phyloP scores from a whole-genome alignment of 1,284 basidiomycete species.

The Ceratobasidium sp. region DNA sequence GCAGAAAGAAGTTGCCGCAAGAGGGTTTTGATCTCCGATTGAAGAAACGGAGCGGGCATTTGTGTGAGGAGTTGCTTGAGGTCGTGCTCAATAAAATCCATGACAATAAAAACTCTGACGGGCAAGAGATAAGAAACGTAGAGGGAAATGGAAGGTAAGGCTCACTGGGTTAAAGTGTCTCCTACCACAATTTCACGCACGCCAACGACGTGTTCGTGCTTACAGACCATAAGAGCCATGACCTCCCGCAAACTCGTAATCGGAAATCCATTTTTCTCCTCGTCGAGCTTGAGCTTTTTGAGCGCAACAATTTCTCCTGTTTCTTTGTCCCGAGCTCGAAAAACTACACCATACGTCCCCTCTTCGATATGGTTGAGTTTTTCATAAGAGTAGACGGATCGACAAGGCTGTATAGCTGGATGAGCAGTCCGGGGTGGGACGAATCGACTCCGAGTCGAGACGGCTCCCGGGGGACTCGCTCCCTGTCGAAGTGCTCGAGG shows the following conservation, averaged over 20 bases:
- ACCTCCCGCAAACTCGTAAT: constrained; percentile 97
- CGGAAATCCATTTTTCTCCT: constrained; percentile 98
- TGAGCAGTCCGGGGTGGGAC: constrained; percentile 83
- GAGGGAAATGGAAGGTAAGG: constrained; percentile 53
- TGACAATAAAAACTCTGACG: constrained; percentile 94
- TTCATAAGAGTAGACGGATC: constrained; percentile 94
- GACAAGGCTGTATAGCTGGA: constrained; percentile 82
- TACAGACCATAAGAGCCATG: constrained; percentile 91
- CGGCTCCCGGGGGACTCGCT: constrained; percentile 8
- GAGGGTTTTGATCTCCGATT: constrained; percentile 98
- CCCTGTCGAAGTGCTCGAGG: constrained; percentile 40
- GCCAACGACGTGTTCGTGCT: constrained; percentile 95
- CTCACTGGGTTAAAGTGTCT: constrained; percentile 98
- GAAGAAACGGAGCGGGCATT: constrained; percentile 95
- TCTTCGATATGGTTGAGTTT: constrained; percentile 98
- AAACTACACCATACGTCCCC: constrained; percentile 98
- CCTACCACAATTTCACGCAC: constrained; percentile 98
- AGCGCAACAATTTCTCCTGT: constrained; percentile 96
- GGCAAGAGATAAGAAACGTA: background rate
- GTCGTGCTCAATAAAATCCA: constrained; percentile 99
- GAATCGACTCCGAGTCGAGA: constrained; percentile 54
- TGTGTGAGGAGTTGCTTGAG: constrained; percentile 94
- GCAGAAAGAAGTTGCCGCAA: constrained; percentile 96
- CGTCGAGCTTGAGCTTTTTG: constrained; percentile 98
- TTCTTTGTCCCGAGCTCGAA: constrained; percentile 92